Base-by-base conservation (phyloP, 2,329 filamentous ascomycete genomes). In the Calonectria crousiana region DNA sequence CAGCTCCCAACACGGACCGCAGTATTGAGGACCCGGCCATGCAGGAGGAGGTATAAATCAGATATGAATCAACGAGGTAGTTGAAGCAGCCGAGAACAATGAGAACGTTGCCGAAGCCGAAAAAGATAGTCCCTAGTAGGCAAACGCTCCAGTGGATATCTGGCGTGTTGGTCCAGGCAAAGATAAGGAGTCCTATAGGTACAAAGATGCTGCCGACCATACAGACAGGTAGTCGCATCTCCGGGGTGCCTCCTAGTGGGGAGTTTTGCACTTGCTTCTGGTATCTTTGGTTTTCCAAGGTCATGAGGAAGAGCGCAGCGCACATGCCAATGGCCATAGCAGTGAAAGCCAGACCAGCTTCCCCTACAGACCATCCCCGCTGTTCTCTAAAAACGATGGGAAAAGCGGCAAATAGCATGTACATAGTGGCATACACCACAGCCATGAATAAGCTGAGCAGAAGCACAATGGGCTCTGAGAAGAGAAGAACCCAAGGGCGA, bases 1-100 rank as follows among this genome's bases (percentile, higher is more conserved):
- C 76, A 0, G 78, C 78, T 1, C 78, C 78, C 11, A 79, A 74
- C 6, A 79, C 64, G 0, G 72, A 74, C 6, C 77, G 41, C 0
- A 79, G 26, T 0, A 79, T 67, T 0, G 78, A 64, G 16, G 78
- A 75, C 6, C 93, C 94, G 2, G 94, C 94, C 6, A 96, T 86
- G 0, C 92, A 93, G 0, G 92, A 94, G 0, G 94, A 94, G 0
- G 95, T 94, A 75, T 93, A 96, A 77, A 96, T 93, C 64, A 92
- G 92, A 82, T 95, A 92, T 2, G 91, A 85, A 80, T 94, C 93
- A 76, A 94, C 90, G 14, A 94, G 87, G 82, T 94, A 94, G 83
- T 91, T 93, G 80, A 92, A 89, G 49, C 91, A 84, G 3, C 87
- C 87, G 14, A 94, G 84, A 85, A 94, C 94, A 26, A 94, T 90